These are phyloP conservation scores for Metschnikowia borealis DNA, from an alignment of 805 yeast species.

Conservation along the genomic window DNA sequence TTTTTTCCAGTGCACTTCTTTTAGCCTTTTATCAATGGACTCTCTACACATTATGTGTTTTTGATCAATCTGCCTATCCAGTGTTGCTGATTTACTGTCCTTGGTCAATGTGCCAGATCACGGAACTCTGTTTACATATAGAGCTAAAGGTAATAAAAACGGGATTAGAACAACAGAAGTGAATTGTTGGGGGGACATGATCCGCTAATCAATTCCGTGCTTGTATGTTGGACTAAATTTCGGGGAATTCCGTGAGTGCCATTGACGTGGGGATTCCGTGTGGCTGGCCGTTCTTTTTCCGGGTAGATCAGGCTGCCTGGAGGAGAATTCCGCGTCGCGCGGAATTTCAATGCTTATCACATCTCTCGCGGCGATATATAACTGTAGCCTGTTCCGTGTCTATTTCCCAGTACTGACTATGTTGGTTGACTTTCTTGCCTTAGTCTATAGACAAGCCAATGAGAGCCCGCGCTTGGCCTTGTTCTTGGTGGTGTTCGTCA, in stretches of 20 bases:
- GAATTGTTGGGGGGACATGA: neutral
- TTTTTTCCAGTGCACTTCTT: too few relatives aligned
- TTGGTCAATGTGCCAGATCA: too few relatives aligned
- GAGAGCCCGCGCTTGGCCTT: slow-evolving; percentile 3
- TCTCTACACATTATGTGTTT: too few relatives aligned
- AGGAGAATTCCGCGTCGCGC: slow-evolving; percentile 3
- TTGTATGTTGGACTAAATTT: too few relatives aligned
- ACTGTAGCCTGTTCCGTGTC: neutral
- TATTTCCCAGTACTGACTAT: neutral
- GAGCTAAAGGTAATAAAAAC: too few relatives aligned
- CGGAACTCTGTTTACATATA: too few relatives aligned
- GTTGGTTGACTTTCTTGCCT: slow-evolving; percentile 8
- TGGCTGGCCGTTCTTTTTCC: neutral
- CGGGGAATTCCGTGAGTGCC: too few relatives aligned
- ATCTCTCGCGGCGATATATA: neutral
- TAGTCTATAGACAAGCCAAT: neutral
- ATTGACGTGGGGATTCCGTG: neutral
- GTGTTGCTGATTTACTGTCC: too few relatives aligned
- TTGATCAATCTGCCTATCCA: too few relatives aligned
- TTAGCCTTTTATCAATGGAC: too few relatives aligned
- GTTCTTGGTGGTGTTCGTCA: slow-evolving; percentile 17
- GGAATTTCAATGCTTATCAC: slow-evolving; percentile 4
- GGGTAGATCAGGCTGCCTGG: neutral
- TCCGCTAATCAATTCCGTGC: neutral
- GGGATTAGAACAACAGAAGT: too few relatives aligned